Percentiles rank a stretch among this genome's conserved stretches.
Evolutionary conservation across 2,329 filamentous ascomycete genomes (phyloP).

Genomic region (Aspergillus sp.): DNA sequence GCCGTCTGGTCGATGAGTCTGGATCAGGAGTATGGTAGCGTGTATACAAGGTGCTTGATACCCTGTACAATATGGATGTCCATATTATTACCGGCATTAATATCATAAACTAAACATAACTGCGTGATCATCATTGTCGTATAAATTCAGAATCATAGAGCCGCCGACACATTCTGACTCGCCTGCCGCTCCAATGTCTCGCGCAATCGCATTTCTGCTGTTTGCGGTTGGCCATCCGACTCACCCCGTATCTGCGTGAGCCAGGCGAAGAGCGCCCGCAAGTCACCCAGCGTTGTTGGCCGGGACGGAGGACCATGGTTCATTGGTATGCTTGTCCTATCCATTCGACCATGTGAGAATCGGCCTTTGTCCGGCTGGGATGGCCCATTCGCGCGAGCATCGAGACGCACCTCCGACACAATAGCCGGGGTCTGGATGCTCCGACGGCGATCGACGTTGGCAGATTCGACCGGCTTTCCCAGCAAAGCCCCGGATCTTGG

Average conservation of each 20-base stretch:
- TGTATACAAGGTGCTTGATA: not conserved
- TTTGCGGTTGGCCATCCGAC: slow-evolving; percentile 10
- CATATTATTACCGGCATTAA: no score
- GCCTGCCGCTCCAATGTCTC: slow-evolving; percentile 25
- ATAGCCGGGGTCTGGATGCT: slow-evolving; percentile 28
- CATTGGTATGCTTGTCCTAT: no score
- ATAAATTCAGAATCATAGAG: no score
- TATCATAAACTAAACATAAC: slow-evolving; percentile 4
- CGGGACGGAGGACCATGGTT: no score
- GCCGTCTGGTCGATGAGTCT: not conserved
- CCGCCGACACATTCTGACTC: not conserved
- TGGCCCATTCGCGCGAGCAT: slow-evolving; percentile 22
- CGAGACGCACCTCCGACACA: slow-evolving; percentile 30
- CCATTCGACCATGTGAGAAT: no score
- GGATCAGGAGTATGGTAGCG: not conserved
- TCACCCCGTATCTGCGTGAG: slow-evolving; percentile 15
- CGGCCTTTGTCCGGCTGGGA: slow-evolving; percentile 2
- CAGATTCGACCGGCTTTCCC: slow-evolving; percentile 9
- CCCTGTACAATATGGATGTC: no score
- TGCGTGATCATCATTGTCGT: no score
- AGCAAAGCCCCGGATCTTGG: slow-evolving; percentile 22
- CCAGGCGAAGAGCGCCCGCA: slow-evolving; percentile 29
- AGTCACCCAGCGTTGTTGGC: no score
- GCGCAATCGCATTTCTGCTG: slow-evolving; percentile 29
- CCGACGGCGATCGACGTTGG: slow-evolving; percentile 6